These are phyloP conservation scores for Fraxinus dipetala DNA, from an alignment of 305 asterid species.

Conservation along the genomic window DNA sequence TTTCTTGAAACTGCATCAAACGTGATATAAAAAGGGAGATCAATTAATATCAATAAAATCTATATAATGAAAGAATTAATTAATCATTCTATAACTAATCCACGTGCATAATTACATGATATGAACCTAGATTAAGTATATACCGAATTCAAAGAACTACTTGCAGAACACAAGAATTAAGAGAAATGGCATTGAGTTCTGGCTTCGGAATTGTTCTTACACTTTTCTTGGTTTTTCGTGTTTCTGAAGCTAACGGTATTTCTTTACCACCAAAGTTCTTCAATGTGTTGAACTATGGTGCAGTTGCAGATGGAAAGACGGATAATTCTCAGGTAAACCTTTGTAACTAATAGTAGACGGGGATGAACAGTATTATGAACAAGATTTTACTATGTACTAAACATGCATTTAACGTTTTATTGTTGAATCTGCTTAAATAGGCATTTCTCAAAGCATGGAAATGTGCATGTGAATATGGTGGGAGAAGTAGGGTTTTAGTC, in stretches of 20 bases:
- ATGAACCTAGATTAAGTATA: neutral
- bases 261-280: constrained; percentile 32
- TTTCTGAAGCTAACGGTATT: neutral
- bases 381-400: neutral
- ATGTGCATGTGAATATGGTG: constrained; percentile 48
- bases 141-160: neutral
- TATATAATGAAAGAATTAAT: constrained; percentile 17
- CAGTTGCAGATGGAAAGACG: constrained; percentile 46
- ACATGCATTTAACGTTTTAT: neutral
- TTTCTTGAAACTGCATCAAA: constrained; percentile 5
- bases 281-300: constrained; percentile 58
- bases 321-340: constrained; percentile 50
- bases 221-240: constrained; percentile 18
- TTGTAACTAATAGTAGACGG: neutral
- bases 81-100: constrained; percentile 2
- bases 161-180: neutral
- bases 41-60: constrained; percentile 7
- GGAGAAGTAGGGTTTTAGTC: constrained; percentile 43
- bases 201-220: constrained; percentile 6
- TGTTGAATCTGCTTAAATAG: constrained; percentile 20
- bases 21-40: constrained; percentile 8
- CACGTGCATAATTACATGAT: neutral
- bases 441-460: constrained; percentile 62
- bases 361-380: neutral
- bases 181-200: constrained; percentile 34